phyloP scores from a whole-genome alignment of 768 basidiomycete species.

The Xerocomus brunneocitrinus region DNA sequence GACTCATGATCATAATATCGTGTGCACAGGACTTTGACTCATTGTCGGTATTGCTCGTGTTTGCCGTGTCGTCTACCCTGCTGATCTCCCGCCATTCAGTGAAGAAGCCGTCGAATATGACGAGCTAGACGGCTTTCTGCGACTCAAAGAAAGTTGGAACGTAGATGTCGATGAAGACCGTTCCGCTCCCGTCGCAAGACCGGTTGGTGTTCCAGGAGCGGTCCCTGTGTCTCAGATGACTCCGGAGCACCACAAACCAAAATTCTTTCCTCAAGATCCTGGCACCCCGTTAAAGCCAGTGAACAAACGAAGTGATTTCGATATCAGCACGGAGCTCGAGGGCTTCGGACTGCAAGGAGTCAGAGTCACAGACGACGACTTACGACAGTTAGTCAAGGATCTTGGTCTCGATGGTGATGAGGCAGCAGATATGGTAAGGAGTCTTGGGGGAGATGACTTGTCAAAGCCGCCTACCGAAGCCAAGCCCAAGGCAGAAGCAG shows the following conservation, averaged over 20 bases:
- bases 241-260: slow-evolving; percentile 62
- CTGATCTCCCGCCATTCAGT: slow-evolving; percentile 35
- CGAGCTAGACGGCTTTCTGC: slow-evolving; percentile 67
- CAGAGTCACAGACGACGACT: slow-evolving; percentile 70
- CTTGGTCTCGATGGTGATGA: slow-evolving; percentile 73
- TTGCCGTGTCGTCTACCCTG: background rate
- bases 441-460: slow-evolving; percentile 37
- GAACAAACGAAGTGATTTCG: slow-evolving; percentile 57
- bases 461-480: slow-evolving; percentile 8
- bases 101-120: slow-evolving; percentile 82
- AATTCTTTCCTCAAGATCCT: slow-evolving; percentile 44
- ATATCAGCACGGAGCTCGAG: slow-evolving; percentile 62
- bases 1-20: slow-evolving; percentile 4
- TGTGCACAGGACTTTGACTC: slow-evolving; percentile 56
- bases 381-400: slow-evolving; percentile 64
- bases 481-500: slow-evolving; percentile 7
- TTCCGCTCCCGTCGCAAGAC: slow-evolving; percentile 49
- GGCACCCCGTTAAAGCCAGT: slow-evolving; percentile 49
- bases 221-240: slow-evolving; percentile 73
- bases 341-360: slow-evolving; percentile 76
- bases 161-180: slow-evolving; percentile 53
- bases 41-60: slow-evolving; percentile 49
- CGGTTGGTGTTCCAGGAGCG: slow-evolving; percentile 80
- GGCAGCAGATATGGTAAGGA: slow-evolving; percentile 71
- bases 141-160: slow-evolving; percentile 68